Percentiles rank a stretch among this genome's conserved stretches.
These are phyloP conservation scores for Fennellomyces sp. DNA, from an alignment of 371 early-diverging fungal genomes.

Conservation along the genomic window DNA sequence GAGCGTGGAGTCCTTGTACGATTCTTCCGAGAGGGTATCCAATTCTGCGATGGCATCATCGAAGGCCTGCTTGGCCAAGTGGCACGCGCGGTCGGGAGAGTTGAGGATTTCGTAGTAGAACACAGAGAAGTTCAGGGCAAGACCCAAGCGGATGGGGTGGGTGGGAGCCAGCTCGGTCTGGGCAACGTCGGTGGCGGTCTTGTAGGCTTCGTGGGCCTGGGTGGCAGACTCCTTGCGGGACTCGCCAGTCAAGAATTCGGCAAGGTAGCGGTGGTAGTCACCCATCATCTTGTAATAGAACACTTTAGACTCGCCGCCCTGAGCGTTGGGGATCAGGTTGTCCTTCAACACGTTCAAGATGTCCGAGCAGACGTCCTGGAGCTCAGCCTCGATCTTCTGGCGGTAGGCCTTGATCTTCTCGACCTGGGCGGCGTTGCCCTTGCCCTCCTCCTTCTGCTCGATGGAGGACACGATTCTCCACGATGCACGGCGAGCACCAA, in stretches of 20 bases:
- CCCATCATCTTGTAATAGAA: conserved; percentile 99
- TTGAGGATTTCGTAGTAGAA: conserved; percentile 99
- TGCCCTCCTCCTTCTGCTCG: conserved; percentile 97
- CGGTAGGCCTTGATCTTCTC: conserved; percentile 93
- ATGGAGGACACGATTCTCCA: conserved; percentile 99
- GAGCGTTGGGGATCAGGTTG: conserved; percentile 86
- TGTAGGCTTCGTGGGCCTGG: conserved; percentile 95
- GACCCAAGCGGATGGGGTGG: conserved; percentile 99
- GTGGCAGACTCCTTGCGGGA: conserved; percentile 88
- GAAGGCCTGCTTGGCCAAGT: conserved; percentile 98
- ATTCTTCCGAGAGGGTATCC: conserved; percentile 98
- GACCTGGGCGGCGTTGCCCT: conserved; percentile 86
- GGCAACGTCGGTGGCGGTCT: conserved; percentile 95
- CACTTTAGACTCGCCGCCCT: conserved; percentile 95
- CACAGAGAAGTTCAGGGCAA: conserved; percentile 99
- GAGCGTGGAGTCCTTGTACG: conserved; percentile 99
- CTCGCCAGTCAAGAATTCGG: conserved; percentile 94
- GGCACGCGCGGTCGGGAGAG: conserved; percentile 98
- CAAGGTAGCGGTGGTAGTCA: conserved; percentile 99
- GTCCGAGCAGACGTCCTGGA: conserved; percentile 94
- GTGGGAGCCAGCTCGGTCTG: conserved; percentile 94
- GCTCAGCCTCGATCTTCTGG: conserved; percentile 91
- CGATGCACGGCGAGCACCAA: conserved; percentile 98
- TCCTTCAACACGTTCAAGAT: conserved; percentile 92
- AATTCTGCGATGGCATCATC: conserved; percentile 99